Percentiles rank a stretch among this genome's conserved stretches.
Conservation (phyloP, 1,284 basidiomycete genomes). For the Afroboletus lepidellus region DNA sequence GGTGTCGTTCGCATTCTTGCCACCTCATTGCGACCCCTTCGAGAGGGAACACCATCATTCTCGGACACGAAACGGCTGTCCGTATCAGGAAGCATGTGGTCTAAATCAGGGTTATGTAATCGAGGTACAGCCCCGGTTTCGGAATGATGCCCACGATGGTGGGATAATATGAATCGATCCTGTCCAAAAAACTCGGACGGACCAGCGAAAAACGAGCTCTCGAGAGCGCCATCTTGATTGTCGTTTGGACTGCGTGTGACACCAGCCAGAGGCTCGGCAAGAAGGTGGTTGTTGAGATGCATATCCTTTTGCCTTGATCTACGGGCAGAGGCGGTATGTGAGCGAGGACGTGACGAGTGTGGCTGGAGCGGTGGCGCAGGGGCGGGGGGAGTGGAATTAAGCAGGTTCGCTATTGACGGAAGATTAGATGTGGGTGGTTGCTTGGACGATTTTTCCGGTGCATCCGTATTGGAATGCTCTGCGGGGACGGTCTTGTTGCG, state of each 20-base stretch:
- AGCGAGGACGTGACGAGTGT: conserved; percentile 27
- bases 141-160: conserved; percentile 34
- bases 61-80: conserved; percentile 38
- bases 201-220: conserved; percentile 34
- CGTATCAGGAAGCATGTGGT: conserved; percentile 29
- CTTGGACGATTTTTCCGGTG: conserved; percentile 23
- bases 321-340: conserved; percentile 35
- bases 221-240: conserved; percentile 23
- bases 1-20: conserved; percentile 56
- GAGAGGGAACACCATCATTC: conserved; percentile 33
- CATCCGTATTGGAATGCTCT: conserved; percentile 8
- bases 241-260: conserved; percentile 8
- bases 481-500: conserved; percentile 43
- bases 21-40: conserved; percentile 31
- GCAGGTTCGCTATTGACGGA: conserved; percentile 45
- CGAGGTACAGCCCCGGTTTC: conserved; percentile 26
- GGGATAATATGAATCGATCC: conserved; percentile 35
- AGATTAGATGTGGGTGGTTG: conserved; percentile 30
- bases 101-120: conserved; percentile 33
- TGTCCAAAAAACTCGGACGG: conserved; percentile 32
- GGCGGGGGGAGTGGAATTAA: conserved; percentile 38
- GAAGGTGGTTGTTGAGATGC: conserved; percentile 31
- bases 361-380: conserved; percentile 34
- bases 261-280: conserved; percentile 20
- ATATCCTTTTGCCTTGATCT: conserved; percentile 36